Evolutionary conservation across 495 filamentous ascomycete genomes (phyloP), one percentile per base, ranked within the genome.

Genomic region (Barbatosphaeria neglecta): DNA sequence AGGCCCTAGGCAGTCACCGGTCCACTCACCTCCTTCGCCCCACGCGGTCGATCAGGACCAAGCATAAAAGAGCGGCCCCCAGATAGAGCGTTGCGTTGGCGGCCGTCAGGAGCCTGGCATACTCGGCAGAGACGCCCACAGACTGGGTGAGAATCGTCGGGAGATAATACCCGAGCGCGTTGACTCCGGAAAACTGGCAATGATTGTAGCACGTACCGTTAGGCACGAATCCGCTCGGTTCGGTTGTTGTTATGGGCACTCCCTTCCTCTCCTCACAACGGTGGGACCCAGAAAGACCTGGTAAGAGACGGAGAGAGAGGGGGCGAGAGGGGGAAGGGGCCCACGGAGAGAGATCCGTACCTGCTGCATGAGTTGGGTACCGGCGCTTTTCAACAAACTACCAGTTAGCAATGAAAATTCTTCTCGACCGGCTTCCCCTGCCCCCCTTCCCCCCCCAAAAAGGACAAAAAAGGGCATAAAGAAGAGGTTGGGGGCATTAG

Each of bases 281-380:
- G n/a, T n/a, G n/a, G n/a, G n/a, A n/a, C n/a, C n/a, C n/a, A n/a
- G n/a, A n/a, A n/a, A n/a, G n/a, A n/a, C n/a, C n/a, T n/a, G n/a
- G n/a, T n/a, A n/a, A n/a, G n/a, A n/a, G n/a, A n/a, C n/a, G n/a
- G n/a, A n/a, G n/a, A n/a, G n/a, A 35, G 31, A n/a, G 5, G 13
- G 13, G 13, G 31, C 13, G 5, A n/a, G 13, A n/a, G 31, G 31
- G 31, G 16, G 31, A 35, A 35, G 31, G 31, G n/a, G n/a, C n/a
- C n/a, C n/a, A n/a, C 31, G 15, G 31, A 35, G 31, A n/a, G 31
- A 35, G 31, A 35, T 35, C 27, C 27, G 15, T 35, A 35, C 31
- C 31, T 35, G 57, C 45, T 62, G 59, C 53, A 64, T 64, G 8
- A 62, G 44, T 28, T 62, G 55, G 15, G 55, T 64, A 9, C 61